These are phyloP conservation scores for Xanthoconium separans DNA, from an alignment of 1,284 basidiomycete genomes.

Conservation along the genomic window DNA sequence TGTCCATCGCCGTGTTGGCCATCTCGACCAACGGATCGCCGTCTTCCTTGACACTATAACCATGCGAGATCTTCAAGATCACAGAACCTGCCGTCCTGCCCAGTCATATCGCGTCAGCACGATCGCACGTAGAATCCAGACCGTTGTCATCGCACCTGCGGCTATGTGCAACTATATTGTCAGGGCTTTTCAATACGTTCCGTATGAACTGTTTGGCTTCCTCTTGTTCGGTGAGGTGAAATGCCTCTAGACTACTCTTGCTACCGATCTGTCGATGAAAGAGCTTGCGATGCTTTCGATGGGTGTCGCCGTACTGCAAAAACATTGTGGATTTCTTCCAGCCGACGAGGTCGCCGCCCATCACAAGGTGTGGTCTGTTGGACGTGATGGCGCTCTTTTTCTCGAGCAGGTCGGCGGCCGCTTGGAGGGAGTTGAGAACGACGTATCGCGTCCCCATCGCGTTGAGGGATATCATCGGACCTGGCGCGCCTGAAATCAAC, in stretches of 20 bases:
- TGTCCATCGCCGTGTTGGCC: conserved; percentile 16
- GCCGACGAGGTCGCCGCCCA: conserved; percentile 27
- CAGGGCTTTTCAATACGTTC: conserved; percentile 13
- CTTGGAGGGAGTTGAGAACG: conserved; percentile 19
- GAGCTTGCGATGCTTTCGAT: conserved; percentile 13
- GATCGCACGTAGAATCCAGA: background rate
- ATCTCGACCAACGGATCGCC: conserved; percentile 26
- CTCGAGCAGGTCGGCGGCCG: conserved; percentile 22
- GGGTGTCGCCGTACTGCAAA: conserved; percentile 21
- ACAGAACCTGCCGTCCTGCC: conserved; percentile 5
- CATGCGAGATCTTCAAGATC: conserved; percentile 19
- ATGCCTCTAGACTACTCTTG: conserved; percentile 10
- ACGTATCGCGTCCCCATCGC: conserved; percentile 15
- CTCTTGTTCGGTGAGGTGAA: conserved; percentile 14
- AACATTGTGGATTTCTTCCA: conserved; percentile 21
- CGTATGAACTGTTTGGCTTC: conserved; percentile 17
- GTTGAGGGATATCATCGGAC: conserved; percentile 16
- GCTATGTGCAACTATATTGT: conserved; percentile 3
- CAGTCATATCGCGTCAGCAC: background rate
- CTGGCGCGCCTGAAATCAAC: conserved; percentile 31
- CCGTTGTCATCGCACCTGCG: conserved; percentile 13
- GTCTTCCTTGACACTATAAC: conserved; percentile 21
- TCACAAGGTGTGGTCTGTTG: conserved; percentile 16
- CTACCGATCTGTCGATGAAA: conserved; percentile 25
- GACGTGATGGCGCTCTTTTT: conserved; percentile 22